Percentiles rank a stretch among this genome's conserved stretches.
Conservation (phyloP, 371 early-diverging fungal genomes). For the Globomyces sp. region DNA sequence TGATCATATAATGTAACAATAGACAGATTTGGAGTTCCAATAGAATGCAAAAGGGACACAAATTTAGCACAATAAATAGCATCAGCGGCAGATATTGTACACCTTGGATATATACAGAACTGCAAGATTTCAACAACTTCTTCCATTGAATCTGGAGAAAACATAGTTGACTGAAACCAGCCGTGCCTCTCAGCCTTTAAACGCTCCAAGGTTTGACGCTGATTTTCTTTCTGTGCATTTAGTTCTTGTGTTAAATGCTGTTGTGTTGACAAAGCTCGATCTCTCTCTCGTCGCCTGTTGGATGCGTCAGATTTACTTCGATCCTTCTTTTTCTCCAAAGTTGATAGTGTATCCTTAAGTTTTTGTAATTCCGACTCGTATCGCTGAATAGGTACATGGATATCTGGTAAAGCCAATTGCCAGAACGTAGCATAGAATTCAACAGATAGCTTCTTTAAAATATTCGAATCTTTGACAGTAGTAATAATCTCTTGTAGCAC, state of each 20-base stretch:
- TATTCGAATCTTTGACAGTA: conserved; percentile 28
- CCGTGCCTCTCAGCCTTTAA: conserved; percentile 61
- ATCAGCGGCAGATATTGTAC: conserved; percentile 70
- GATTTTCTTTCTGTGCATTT: conserved; percentile 36
- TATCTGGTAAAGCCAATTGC: conserved; percentile 80
- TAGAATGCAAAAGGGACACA: conserved; percentile 68
- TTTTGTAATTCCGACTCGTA: conserved; percentile 70
- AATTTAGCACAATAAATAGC: conserved; percentile 84
- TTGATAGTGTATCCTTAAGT: conserved; percentile 47
- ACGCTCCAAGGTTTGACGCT: conserved; percentile 40
- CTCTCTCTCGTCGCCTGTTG: conserved; percentile 42
- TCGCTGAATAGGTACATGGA: conserved; percentile 67
- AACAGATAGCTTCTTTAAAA: background rate
- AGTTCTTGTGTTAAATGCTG: conserved; percentile 41
- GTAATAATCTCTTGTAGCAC: conserved; percentile 21
- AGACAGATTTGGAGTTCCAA: conserved; percentile 75
- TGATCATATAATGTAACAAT: conserved; percentile 76
- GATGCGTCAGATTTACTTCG: conserved; percentile 19
- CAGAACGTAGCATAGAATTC: conserved; percentile 85
- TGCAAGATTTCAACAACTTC: conserved; percentile 56
- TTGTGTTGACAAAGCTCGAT: conserved; percentile 36
- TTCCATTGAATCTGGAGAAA: background rate
- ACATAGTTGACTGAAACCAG: conserved; percentile 57
- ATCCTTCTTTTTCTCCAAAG: conserved; percentile 40
- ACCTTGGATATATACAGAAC: conserved; percentile 78